Conservation (phyloP, 768 basidiomycete species). For the Cystobasidium onofrii region DNA sequence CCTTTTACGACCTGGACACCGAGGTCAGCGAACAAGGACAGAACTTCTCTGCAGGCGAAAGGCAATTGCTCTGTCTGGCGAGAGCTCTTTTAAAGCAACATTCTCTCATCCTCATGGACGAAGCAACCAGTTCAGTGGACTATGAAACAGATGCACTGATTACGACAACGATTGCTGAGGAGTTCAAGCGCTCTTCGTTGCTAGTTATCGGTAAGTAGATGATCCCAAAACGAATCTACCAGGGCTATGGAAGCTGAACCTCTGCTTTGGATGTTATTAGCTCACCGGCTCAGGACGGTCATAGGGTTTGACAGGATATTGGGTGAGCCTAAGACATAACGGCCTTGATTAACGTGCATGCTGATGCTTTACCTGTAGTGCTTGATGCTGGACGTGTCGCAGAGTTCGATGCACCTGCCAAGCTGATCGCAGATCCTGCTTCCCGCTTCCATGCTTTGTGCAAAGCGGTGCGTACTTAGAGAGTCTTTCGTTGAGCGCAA, state of each 20-base stretch:
- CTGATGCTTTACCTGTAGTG: neutral
- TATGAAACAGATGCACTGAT: slow-evolving; percentile 55
- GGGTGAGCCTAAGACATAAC: neutral
- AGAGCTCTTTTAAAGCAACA: slow-evolving; percentile 39
- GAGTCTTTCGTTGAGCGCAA: too few relatives aligned
- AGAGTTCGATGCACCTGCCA: slow-evolving; percentile 40
- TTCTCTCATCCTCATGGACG: slow-evolving; percentile 38
- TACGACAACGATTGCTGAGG: slow-evolving; percentile 36
- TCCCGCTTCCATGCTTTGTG: slow-evolving; percentile 40
- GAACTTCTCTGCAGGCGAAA: slow-evolving; percentile 36
- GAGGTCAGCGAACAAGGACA: slow-evolving; percentile 33
- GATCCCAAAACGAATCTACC: neutral
- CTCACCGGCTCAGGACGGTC: slow-evolving; percentile 39
- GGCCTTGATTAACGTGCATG: neutral
- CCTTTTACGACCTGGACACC: slow-evolving; percentile 32
- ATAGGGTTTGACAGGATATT: slow-evolving; percentile 41
- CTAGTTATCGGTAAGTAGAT: slow-evolving; percentile 36
- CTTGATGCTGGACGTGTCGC: slow-evolving; percentile 38
- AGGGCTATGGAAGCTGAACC: neutral
- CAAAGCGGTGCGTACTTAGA: slow-evolving; percentile 28
- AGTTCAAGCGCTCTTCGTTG: slow-evolving; percentile 40
- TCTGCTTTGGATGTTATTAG: neutral
- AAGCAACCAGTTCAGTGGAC: slow-evolving; percentile 44
- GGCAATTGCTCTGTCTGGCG: slow-evolving; percentile 42
- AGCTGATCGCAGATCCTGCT: slow-evolving; percentile 37